These are phyloP conservation scores for Leccinellum luteum DNA, from an alignment of 768 basidiomycete genomes.

Conservation along the genomic window DNA sequence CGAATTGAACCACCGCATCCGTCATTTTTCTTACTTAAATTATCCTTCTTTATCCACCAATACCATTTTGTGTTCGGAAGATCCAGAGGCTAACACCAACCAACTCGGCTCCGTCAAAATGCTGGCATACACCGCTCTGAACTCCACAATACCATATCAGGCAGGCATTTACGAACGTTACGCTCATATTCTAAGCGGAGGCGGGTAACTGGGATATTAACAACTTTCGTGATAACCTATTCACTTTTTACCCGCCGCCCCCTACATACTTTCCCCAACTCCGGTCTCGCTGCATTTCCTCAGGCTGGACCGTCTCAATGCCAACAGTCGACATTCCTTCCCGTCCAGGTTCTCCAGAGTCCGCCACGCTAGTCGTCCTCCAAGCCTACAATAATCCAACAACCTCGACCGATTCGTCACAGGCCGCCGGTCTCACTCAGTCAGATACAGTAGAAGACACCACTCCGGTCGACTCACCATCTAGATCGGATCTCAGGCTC, in stretches of 20 bases:
- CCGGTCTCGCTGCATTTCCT: conserved; percentile 3
- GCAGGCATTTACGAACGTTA: conserved; percentile 33
- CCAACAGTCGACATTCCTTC: conserved; percentile 4
- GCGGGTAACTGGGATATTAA: background rate
- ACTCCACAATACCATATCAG: conserved; percentile 19
- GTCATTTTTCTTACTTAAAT: no score
- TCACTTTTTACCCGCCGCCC: conserved; percentile 20
- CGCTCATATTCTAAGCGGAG: conserved; percentile 17
- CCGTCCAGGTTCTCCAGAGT: conserved; percentile 23
- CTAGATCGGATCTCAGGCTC: conserved; percentile 21
- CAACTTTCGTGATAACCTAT: conserved; percentile 2
- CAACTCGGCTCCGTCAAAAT: background rate
- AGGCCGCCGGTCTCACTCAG: background rate
- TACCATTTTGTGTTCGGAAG: no score
- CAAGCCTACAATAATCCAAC: conserved; percentile 22
- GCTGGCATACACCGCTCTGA: background rate
- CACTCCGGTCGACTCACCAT: conserved; percentile 13
- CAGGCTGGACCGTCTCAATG: conserved; percentile 10
- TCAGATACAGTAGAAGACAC: conserved; percentile 2
- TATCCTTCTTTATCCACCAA: no score
- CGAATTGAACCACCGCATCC: no score
- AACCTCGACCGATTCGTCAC: background rate
- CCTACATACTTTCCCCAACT: conserved; percentile 1
- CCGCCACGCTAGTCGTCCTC: conserved; percentile 29
- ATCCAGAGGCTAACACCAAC: no score